A percentile compares a stretch with the other conserved stretches of the same genome.
phyloP scores from a whole-genome alignment of 129 eudicot genomes.

The Helianthus annuus region HanXRQr2.0-SUNRISE NC_035441.2:151806723-151807222 shows the following conservation, averaged over 20 bases:
- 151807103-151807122: conserved; percentile 91
- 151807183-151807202: conserved; percentile 38
- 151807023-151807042: conserved; percentile 56
- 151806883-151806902: conserved; percentile 91
- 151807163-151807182: conserved; percentile 46
- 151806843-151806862: conserved; percentile 84
- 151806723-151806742: conserved; percentile 21
- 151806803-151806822: conserved; percentile 20
- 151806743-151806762: conserved; percentile 28
- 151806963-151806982: conserved; percentile 98
- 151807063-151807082: conserved; percentile 57
- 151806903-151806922: conserved; percentile 37
- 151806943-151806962: background rate
- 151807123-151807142: conserved; percentile 95
- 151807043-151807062: conserved; percentile 58
- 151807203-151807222: conserved; percentile 29
- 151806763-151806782: conserved; percentile 34
- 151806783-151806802: conserved; percentile 51
- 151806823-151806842: conserved; percentile 24
- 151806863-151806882: conserved; percentile 69
- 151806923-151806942: background rate
- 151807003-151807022: conserved; percentile 56
- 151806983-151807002: conserved; percentile 77
- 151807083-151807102: conserved; percentile 76
- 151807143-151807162: conserved; percentile 70